Conservation (phyloP, 148 eudicot species). For the Polygonum maritimum region DNA sequence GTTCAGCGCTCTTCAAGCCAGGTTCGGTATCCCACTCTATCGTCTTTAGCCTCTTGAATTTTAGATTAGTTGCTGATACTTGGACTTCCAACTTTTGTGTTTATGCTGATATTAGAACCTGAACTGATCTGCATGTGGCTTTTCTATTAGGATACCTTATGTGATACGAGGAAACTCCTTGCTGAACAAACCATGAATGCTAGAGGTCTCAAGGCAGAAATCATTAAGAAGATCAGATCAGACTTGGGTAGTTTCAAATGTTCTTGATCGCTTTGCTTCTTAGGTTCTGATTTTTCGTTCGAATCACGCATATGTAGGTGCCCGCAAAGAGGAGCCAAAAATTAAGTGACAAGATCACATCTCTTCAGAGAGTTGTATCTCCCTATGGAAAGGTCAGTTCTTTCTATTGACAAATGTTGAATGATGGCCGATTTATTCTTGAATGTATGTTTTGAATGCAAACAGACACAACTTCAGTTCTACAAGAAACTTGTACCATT, state of each 20-base stretch:
- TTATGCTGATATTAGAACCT: neutral
- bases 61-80: too few relatives aligned
- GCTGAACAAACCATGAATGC: neutral
- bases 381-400: constrained; percentile 53
- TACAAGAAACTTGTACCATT: constrained; percentile 53
- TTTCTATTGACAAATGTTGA: neutral
- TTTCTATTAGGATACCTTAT: neutral
- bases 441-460: constrained; percentile 11
- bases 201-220: neutral
- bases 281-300: neutral
- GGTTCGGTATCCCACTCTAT: too few relatives aligned
- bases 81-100: neutral
- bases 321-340: constrained; percentile 37
- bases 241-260: too few relatives aligned
- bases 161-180: neutral
- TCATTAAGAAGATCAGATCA: too few relatives aligned
- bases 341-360: constrained; percentile 42
- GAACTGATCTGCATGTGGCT: neutral
- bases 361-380: constrained; percentile 54
- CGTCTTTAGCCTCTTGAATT: too few relatives aligned
- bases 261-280: neutral
- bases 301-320: neutral
- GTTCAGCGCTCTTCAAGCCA: too few relatives aligned
- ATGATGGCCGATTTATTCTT: neutral
- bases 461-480: constrained; percentile 65